phyloP scores from a whole-genome alignment of 768 basidiomycete genomes.

The Collybia sp. region DNA sequence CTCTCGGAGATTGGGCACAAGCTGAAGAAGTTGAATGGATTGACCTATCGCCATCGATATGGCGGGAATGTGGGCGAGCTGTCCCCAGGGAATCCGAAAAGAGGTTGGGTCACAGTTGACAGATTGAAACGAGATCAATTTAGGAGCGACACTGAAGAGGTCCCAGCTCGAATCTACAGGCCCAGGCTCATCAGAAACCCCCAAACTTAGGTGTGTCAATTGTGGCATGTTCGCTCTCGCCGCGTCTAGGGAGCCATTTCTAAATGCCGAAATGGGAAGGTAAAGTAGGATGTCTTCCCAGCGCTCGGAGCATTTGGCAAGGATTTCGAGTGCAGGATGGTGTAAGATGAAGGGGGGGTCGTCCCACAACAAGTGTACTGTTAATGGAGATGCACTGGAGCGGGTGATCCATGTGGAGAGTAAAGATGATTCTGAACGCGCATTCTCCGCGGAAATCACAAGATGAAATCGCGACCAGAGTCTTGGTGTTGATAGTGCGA shows the following conservation, averaged over 20 bases:
- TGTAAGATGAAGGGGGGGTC: slow-evolving; percentile 19
- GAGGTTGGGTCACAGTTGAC: slow-evolving; percentile 28
- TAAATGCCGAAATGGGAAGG: slow-evolving; percentile 25
- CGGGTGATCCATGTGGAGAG: slow-evolving; percentile 27
- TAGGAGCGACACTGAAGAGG: slow-evolving; percentile 26
- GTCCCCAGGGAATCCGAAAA: slow-evolving; percentile 28
- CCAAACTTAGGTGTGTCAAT: slow-evolving; percentile 27
- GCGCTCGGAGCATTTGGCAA: slow-evolving; percentile 23
- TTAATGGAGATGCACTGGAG: slow-evolving; percentile 27
- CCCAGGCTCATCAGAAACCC: slow-evolving; percentile 16
- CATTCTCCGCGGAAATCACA: slow-evolving; percentile 10
- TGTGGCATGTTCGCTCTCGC: slow-evolving; percentile 22
- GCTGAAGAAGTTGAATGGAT: neutral
- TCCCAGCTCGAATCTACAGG: slow-evolving; percentile 12
- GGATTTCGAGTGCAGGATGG: slow-evolving; percentile 25
- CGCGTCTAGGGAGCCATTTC: slow-evolving; percentile 14
- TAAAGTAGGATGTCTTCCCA: slow-evolving; percentile 31
- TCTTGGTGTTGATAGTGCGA: slow-evolving; percentile 32
- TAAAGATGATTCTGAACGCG: slow-evolving; percentile 15
- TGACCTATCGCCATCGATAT: slow-evolving; percentile 4
- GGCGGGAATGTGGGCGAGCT: slow-evolving; percentile 25
- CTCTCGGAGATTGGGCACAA: neutral
- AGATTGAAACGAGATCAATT: slow-evolving; percentile 25
- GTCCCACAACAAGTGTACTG: slow-evolving; percentile 29
- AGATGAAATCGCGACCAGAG: slow-evolving; percentile 38